Base-by-base conservation (phyloP, 257 asterid species). In the Lavandula angustifolia region DNA sequence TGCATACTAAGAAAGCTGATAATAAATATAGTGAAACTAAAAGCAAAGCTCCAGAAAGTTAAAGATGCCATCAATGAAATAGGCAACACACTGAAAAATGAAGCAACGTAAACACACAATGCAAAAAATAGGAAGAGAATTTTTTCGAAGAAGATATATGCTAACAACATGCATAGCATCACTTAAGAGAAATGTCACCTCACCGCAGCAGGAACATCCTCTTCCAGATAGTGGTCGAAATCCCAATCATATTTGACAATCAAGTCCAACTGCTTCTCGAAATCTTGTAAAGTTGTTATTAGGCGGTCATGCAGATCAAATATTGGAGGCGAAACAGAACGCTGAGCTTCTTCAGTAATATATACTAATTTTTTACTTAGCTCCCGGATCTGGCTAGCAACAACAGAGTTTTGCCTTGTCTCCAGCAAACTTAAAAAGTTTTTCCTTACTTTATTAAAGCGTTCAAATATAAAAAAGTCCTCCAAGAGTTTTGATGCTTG, bases 141-240 rank as follows among this genome's bases (percentile, higher is more conserved):
- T 22, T 22, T 22, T 22, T 2, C 27, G n/a, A n/a, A n/a, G n/a
- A n/a, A n/a, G n/a, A n/a, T n/a, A n/a, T n/a, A n/a, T 13, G 53
- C n/a, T 69, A 63, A 52, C 32, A 63, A 66, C 67, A 68, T 75
- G 68, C 75, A 74, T 69, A 60, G 58, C 58, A 69, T 57, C 75
- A 62, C 74, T 64, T 73, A n/a, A 80, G 85, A 79, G 53, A 75
- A 73, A 85, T 67, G 94, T 81, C 95, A 85, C 95, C 98, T 94
- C 96, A 94, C 98, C 99, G 81, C 99, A 76, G 91, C 85, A 75
- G 99, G 99, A 72, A 87, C 83, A 60, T 94, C 99, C 80, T 92
- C 96, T 76, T 94, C 96, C 81, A 94, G 84, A 77, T 87, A 86
- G 75, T 87, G 89, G 80, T 94, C 99, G 12, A 94, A 94, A 87